Percentiles rank a stretch among this genome's conserved stretches.
These are phyloP conservation scores for Colletotrichum cereale DNA, from an alignment of 2,329 filamentous ascomycete genomes.

Conservation along the genomic window DNA sequence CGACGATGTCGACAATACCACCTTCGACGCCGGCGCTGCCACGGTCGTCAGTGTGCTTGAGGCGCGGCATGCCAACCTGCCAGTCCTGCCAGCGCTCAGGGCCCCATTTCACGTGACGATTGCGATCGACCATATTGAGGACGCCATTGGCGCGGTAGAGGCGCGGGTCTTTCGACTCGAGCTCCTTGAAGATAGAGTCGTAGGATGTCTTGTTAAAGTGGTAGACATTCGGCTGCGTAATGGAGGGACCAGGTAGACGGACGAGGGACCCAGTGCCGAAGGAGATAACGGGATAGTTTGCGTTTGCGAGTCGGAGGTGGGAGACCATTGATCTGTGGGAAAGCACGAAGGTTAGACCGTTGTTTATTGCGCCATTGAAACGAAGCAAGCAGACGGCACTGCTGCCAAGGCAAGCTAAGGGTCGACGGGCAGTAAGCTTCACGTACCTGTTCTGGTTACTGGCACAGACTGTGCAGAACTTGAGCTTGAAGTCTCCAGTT, in stretches of 20 bases:
- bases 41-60: conserved; percentile 81
- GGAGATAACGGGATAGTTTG: conserved; percentile 94
- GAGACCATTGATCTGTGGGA: conserved; percentile 89
- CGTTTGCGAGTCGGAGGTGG: conserved; percentile 90
- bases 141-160: conserved; percentile 94
- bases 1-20: conserved; percentile 91
- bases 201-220: conserved; percentile 98
- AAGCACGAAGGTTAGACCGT: not conserved
- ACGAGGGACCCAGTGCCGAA: conserved; percentile 97
- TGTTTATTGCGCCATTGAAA: not conserved
- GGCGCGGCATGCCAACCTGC: conserved; percentile 85
- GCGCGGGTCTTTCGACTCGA: conserved; percentile 85
- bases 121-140: conserved; percentile 94
- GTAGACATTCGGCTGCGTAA: conserved; percentile 96
- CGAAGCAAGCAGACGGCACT: not conserved
- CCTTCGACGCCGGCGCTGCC: conserved; percentile 86
- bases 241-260: conserved; percentile 89
- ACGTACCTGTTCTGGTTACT: conserved; percentile 95
- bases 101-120: conserved; percentile 91
- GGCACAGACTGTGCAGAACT: conserved; percentile 98
- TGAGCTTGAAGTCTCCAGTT: conserved; percentile 83
- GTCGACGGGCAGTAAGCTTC: not conserved
- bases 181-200: conserved; percentile 92
- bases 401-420: not conserved
- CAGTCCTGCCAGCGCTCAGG: conserved; percentile 99